Percentiles rank a stretch among this genome's conserved stretches.
Evolutionary conservation across 352 stramenopile species (phyloP).

Genomic region (Globisporangium spinosum): DNA sequence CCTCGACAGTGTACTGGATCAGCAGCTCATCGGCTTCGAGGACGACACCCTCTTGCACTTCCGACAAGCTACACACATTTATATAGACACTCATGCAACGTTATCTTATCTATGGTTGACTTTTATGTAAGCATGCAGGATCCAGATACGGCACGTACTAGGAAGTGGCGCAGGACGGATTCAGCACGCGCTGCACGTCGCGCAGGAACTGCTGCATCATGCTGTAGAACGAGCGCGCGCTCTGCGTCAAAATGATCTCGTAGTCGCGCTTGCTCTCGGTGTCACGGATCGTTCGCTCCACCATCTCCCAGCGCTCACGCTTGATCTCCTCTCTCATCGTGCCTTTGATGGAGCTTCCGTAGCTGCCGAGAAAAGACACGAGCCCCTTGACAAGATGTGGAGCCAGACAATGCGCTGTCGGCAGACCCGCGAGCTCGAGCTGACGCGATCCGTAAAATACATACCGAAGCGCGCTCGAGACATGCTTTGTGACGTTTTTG

Average conservation of each 20-base stretch:
- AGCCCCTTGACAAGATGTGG: slow-evolving; percentile 60
- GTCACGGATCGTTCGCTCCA: slow-evolving; percentile 61
- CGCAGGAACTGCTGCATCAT: slow-evolving; percentile 80
- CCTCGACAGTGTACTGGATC: slow-evolving; percentile 55
- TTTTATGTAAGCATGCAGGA: neutral
- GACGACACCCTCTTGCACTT: slow-evolving; percentile 61
- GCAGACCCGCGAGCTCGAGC: slow-evolving; percentile 70
- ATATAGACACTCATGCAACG: neutral
- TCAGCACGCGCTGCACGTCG: slow-evolving; percentile 72
- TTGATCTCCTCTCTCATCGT: slow-evolving; percentile 75
- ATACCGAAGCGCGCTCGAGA: slow-evolving; percentile 70
- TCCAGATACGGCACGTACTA: slow-evolving; percentile 33
- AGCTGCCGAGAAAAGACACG: slow-evolving; percentile 54
- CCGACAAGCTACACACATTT: slow-evolving; percentile 32
- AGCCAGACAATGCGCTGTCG: slow-evolving; percentile 69
- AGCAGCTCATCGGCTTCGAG: slow-evolving; percentile 58
- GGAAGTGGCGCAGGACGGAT: slow-evolving; percentile 75
- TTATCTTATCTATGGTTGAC: neutral
- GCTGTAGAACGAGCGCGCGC: slow-evolving; percentile 70
- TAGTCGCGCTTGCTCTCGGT: slow-evolving; percentile 59
- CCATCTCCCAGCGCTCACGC: slow-evolving; percentile 80
- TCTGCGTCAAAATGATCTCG: slow-evolving; percentile 82
- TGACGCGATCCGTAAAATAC: slow-evolving; percentile 81
- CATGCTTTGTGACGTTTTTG: slow-evolving; percentile 72
- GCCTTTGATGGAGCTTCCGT: slow-evolving; percentile 65